Evolutionary conservation across 148 eudicot genomes (phyloP).

Genomic region (Chenopodium berlandieri): DNA sequence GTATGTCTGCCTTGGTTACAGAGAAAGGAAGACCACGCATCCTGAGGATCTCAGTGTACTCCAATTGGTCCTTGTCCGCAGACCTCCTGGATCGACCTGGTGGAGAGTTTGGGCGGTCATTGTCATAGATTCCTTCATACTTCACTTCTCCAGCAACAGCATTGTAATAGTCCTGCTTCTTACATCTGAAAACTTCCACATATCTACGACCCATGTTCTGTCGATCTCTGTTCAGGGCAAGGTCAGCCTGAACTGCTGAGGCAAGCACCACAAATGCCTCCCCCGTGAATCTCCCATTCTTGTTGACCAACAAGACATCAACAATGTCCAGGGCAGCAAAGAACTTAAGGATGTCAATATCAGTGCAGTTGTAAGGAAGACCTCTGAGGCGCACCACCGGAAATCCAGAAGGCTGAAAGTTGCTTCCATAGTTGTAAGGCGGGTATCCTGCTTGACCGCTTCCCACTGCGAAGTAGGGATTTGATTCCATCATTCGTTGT

Average conservation of each 20-base stretch:
- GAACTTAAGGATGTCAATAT: constrained; percentile 70
- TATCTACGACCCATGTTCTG: constrained; percentile 89
- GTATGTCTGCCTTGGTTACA: constrained; percentile 53
- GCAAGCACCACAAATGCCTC: constrained; percentile 84
- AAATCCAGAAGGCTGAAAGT: constrained; percentile 50
- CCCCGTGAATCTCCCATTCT: constrained; percentile 64
- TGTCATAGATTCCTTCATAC: constrained; percentile 46
- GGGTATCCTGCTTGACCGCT: constrained; percentile 53
- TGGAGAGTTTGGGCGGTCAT: constrained; percentile 50
- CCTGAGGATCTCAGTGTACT: constrained; percentile 67
- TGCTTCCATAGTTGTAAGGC: constrained; percentile 42
- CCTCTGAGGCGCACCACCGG: constrained; percentile 86
- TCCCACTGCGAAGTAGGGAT: constrained; percentile 96
- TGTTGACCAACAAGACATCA: constrained; percentile 70
- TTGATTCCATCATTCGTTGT: constrained; percentile 96
- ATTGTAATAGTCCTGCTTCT: constrained; percentile 73
- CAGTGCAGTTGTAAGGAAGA: constrained; percentile 84
- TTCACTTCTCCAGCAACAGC: constrained; percentile 84
- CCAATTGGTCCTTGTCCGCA: constrained; percentile 64
- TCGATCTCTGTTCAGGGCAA: constrained; percentile 65
- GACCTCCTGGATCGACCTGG: constrained; percentile 54
- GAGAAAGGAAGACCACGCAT: constrained; percentile 87
- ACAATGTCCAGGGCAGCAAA: constrained; percentile 83
- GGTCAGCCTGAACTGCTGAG: constrained; percentile 59
- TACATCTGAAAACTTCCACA: constrained; percentile 86